Base-by-base conservation (phyloP, 2,329 filamentous ascomycete genomes). In the Curvularia eragrostidis region DNA sequence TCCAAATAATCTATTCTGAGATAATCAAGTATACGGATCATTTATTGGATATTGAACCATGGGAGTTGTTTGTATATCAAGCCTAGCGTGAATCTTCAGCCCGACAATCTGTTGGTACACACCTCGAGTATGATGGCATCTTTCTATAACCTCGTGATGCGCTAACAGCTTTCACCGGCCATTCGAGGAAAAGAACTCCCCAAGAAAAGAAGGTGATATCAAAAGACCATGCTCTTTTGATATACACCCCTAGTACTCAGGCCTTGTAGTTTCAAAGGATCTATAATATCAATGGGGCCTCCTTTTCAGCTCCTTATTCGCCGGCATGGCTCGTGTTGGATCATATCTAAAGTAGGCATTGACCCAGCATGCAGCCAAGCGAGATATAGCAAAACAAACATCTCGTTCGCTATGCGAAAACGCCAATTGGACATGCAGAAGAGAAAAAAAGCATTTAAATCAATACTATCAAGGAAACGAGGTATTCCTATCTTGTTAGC, bases 391-490 rank as follows among this genome's bases (percentile, higher is more conserved):
- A 49, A 46, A 43, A 54, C n/a, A 39, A 26, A 46, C 12, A 8
- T 9, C 30, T 44, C 44, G 36, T 38, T 46, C 38, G 21, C 21
- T 41, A 44, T 34, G 24, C 19, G 10, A 36, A 10, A 32, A 41
- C 28, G 30, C 10, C 30, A 7, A 10, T 26, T 23, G 21, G 49
- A 24, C 32, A 19, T 15, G n/a, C 15, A 9, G 24, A 18, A 46
- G 4, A 18, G n/a, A 6, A 8, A 13, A 54, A 48, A 30, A 49
- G 54, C 57, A 49, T 28, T 46, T n/a, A 52, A 52, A 58, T 51
- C 52, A 46, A 63, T 53, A 53, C 48, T 46, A 48, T 39, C 52
- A 48, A 24, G 30, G 58, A 39, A 44, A 10, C 41, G 24, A 39
- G 43, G 21, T 43, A 15, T 48, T 52, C 43, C 9, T 19, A 52